These are phyloP conservation scores for Aspergillus haitiensis DNA, from an alignment of 495 filamentous ascomycete species.

Conservation along the genomic window DNA sequence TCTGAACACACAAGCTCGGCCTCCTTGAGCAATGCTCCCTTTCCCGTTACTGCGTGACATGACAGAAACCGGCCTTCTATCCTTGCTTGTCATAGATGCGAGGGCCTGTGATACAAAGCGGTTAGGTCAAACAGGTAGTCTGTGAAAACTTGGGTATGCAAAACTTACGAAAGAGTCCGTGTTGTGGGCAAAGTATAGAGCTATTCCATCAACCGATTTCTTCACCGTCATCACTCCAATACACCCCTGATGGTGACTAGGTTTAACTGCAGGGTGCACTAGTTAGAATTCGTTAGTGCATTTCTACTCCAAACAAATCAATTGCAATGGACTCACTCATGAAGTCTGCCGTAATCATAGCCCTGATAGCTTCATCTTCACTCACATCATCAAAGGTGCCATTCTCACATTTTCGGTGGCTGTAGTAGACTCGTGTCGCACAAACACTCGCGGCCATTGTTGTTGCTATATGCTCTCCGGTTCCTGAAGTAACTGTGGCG, in stretches of 20 bases:
- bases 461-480: conserved; percentile 95
- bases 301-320: not conserved
- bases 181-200: conserved; percentile 86
- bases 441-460: conserved; percentile 79
- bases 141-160: not conserved
- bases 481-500: conserved; percentile 84
- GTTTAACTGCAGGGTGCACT: conserved; percentile 72
- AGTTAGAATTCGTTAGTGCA: not conserved
- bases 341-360: conserved; percentile 76
- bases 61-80: conserved; percentile 66
- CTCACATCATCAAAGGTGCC: conserved; percentile 62
- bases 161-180: conserved; percentile 77
- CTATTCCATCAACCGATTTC: conserved; percentile 66
- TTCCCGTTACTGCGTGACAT: conserved; percentile 70
- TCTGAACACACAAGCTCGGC: conserved; percentile 30
- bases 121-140: conserved; percentile 16
- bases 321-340: conserved; percentile 49
- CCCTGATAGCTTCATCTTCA: conserved; percentile 70
- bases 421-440: conserved; percentile 71
- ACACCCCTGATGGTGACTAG: conserved; percentile 69
- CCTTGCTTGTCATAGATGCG: conserved; percentile 79
- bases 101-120: conserved; percentile 55
- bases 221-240: conserved; percentile 85
- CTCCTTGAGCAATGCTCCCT: conserved; percentile 45
- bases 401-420: conserved; percentile 54